phyloP scores from a whole-genome alignment of 768 basidiomycete species.

The Rhodotorula kratochvilovae region DNA sequence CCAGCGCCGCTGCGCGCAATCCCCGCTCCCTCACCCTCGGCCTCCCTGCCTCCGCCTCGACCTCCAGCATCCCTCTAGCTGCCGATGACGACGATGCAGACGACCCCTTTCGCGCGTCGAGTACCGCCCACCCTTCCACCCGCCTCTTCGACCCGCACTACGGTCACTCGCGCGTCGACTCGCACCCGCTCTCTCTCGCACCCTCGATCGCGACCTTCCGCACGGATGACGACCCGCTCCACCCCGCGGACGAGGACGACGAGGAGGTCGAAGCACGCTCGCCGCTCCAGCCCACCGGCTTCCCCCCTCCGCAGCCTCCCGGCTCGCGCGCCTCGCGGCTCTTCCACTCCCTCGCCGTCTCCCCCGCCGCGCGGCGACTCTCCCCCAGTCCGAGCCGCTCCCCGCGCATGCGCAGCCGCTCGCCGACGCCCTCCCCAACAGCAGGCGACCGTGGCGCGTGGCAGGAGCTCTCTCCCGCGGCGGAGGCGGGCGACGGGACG shows the following conservation, averaged over 20 bases:
- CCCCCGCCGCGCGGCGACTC: neutral
- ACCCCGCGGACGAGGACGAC: neutral
- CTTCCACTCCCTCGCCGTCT: neutral
- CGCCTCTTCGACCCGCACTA: neutral
- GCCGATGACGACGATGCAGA: neutral
- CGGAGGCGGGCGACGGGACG: neutral
- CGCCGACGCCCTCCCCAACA: neutral
- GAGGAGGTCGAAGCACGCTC: constrained; percentile 15
- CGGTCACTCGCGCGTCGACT: constrained; percentile 4
- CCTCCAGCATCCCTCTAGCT: neutral
- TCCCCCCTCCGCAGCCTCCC: neutral
- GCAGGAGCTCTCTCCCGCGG: neutral
- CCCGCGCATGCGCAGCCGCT: neutral
- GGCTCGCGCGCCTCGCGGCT: neutral
- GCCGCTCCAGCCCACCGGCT: constrained; percentile 7
- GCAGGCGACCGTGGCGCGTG: neutral
- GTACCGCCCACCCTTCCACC: neutral
- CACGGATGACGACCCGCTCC: neutral
- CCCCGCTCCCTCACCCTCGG: neutral
- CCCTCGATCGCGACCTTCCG: no score
- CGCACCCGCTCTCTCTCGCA: constrained; percentile 15
- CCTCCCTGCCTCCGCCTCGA: neutral
- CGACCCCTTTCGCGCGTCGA: neutral
- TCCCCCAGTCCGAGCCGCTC: neutral
- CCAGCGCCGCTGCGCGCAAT: neutral